These are phyloP conservation scores for Naganishia kalamii DNA, from an alignment of 768 basidiomycete species.

Conservation along the genomic window DNA sequence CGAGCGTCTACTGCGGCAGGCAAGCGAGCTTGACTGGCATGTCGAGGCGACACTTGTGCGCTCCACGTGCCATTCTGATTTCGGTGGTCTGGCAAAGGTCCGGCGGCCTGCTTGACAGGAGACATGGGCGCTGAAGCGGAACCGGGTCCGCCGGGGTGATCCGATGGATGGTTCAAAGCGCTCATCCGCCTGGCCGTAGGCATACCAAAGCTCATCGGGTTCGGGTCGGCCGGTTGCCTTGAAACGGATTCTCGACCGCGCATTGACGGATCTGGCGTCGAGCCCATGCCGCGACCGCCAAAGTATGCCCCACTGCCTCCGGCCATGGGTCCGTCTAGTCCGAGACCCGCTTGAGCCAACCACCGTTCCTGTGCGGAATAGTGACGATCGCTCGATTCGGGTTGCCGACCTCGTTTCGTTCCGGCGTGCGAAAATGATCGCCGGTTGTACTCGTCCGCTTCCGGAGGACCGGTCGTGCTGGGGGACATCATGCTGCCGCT, in stretches of 20 bases:
- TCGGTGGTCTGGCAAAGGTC: constrained; percentile 30
- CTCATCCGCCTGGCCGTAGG: constrained; percentile 7
- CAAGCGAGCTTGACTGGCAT: constrained; percentile 8
- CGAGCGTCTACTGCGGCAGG: constrained; percentile 13
- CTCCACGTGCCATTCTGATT: constrained; percentile 31
- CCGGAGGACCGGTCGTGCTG: constrained; percentile 11
- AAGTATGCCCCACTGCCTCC: constrained; percentile 11
- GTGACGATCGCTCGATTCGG: constrained; percentile 22
- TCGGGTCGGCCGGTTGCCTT: not conserved
- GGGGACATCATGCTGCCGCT: constrained; percentile 28
- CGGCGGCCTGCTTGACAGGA: constrained; percentile 38
- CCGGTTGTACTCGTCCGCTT: constrained; percentile 21
- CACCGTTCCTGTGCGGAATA: constrained; percentile 44
- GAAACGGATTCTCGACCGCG: not conserved
- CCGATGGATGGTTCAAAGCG: constrained; percentile 7
- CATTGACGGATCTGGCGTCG: constrained; percentile 4
- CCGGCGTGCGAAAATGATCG: constrained; percentile 25
- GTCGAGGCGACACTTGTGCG: constrained; percentile 28
- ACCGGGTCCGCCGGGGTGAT: constrained; percentile 32
- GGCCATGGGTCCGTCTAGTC: constrained; percentile 25
- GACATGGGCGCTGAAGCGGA: constrained; percentile 43
- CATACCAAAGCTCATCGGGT: constrained; percentile 17
- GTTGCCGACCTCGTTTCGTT: constrained; percentile 33
- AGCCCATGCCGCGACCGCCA: constrained; percentile 2
- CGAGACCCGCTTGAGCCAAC: constrained; percentile 41